These are phyloP conservation scores for Calonectria fujianensis DNA, from an alignment of 2,329 filamentous ascomycete species.

Conservation along the genomic window DNA sequence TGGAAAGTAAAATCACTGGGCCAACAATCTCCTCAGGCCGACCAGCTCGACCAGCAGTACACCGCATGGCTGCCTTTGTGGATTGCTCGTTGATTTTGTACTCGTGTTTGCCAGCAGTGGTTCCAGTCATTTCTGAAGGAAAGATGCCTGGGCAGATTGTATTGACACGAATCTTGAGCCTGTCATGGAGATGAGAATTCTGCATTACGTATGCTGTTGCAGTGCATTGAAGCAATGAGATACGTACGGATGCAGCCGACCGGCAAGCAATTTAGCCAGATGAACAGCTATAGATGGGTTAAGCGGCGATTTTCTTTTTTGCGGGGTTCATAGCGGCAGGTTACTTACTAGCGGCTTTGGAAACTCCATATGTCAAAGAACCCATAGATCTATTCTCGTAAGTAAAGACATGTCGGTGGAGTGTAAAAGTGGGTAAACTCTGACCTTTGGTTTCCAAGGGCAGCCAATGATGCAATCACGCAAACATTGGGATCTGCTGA, in stretches of 20 bases:
- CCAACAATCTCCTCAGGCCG: conserved; percentile 11
- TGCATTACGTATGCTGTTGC: background rate
- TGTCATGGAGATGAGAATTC: background rate
- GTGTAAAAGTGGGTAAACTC: too few species aligned
- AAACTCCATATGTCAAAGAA: conserved; percentile 17
- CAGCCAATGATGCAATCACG: conserved; percentile 5
- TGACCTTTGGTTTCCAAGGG: conserved; percentile 16
- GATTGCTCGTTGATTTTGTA: conserved; percentile 21
- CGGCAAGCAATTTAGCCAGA: conserved; percentile 5
- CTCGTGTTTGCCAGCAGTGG: conserved; percentile 1
- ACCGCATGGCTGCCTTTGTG: conserved; percentile 12
- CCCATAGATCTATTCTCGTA: background rate
- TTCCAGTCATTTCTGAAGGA: conserved; percentile 14
- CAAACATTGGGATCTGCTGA: conserved; percentile 12
- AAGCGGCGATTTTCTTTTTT: too few species aligned
- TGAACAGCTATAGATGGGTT: conserved; percentile 2
- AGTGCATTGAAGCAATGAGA: too few species aligned
- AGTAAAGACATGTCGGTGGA: background rate
- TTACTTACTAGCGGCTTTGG: conserved; percentile 14
- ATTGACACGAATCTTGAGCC: conserved; percentile 8
- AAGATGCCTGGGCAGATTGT: conserved; percentile 16
- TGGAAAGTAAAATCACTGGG: conserved; percentile 8
- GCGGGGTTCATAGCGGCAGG: too few species aligned
- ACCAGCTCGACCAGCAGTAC: background rate
- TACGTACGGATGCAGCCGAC: conserved; percentile 15